Evolutionary conservation across 1,139 yeast species (phyloP).

Genomic region (Candida sp.): DNA sequence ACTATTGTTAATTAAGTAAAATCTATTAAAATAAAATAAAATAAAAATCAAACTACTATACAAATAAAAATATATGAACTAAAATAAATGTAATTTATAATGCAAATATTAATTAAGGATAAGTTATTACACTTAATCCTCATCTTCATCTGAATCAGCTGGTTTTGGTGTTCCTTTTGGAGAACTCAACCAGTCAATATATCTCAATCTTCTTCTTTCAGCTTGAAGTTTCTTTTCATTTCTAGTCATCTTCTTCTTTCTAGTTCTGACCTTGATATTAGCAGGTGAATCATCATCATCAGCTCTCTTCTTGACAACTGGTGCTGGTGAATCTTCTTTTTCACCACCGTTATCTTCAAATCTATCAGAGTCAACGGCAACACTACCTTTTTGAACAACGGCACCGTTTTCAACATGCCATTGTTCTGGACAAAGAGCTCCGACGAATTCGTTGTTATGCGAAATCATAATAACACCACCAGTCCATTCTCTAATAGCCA

Average conservation of each 20-base stretch:
- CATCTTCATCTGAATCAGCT: slow-evolving; percentile 75
- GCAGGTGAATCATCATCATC: slow-evolving; percentile 92
- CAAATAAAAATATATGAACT: not conserved
- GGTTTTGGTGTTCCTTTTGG: slow-evolving; percentile 99
- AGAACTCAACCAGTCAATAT: slow-evolving; percentile 90
- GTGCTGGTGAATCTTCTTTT: slow-evolving; percentile 18
- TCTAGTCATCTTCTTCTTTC: slow-evolving; percentile 97
- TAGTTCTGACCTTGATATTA: slow-evolving; percentile 84
- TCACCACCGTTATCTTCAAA: slow-evolving; percentile 71
- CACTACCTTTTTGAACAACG: slow-evolving; percentile 79
- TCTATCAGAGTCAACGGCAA: slow-evolving; percentile 69
- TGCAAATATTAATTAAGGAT: not conserved
- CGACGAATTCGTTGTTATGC: slow-evolving; percentile 95
- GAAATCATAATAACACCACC: slow-evolving; percentile 99
- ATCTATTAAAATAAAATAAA: too few relatives aligned
- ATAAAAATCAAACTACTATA: not conserved
- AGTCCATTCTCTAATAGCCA: slow-evolving; percentile 96
- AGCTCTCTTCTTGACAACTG: slow-evolving; percentile 41
- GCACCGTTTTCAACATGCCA: slow-evolving; percentile 96
- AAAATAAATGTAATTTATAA: not conserved
- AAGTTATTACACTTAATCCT: slow-evolving; percentile 19
- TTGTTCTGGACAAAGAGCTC: slow-evolving; percentile 97
- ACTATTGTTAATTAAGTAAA: too few relatives aligned
- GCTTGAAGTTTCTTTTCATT: slow-evolving; percentile 91
- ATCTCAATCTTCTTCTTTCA: slow-evolving; percentile 91